phyloP scores from a whole-genome alignment of 2,329 filamentous ascomycete genomes.

The Xylariaceae sp. region DNA sequence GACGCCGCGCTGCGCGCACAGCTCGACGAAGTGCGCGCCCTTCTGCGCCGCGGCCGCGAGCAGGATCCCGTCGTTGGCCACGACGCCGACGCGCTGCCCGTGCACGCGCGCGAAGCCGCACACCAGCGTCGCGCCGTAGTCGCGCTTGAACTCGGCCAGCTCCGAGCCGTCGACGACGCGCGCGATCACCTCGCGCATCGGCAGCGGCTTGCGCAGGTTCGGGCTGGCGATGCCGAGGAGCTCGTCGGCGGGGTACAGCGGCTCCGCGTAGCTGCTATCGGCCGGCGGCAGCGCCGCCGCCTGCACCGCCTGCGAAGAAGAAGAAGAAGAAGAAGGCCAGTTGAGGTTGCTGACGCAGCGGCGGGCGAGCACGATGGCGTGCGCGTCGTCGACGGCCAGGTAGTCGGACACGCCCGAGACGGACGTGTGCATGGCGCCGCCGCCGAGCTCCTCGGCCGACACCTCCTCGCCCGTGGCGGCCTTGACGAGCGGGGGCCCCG shows the following conservation, averaged over 20 bases:
- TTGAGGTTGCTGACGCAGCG: slow-evolving; percentile 84
- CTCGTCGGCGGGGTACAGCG: slow-evolving; percentile 71
- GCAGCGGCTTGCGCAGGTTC: slow-evolving; percentile 78
- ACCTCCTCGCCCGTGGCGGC: slow-evolving; percentile 92
- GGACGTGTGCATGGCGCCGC: slow-evolving; percentile 81
- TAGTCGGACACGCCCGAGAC: slow-evolving; percentile 94
- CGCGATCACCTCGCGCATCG: slow-evolving; percentile 84
- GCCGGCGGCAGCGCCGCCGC: slow-evolving; percentile 30
- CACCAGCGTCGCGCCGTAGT: slow-evolving; percentile 82
- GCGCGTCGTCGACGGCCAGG: slow-evolving; percentile 86
- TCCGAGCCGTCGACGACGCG: slow-evolving; percentile 85
- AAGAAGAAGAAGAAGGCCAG: too few species aligned
- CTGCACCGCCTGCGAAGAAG: too few species aligned
- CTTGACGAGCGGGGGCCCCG: slow-evolving; percentile 89
- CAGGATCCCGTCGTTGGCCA: slow-evolving; percentile 93
- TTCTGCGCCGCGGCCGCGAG: slow-evolving; percentile 86
- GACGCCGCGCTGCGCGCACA: slow-evolving; percentile 83
- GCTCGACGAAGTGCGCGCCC: slow-evolving; percentile 93
- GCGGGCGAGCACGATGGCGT: slow-evolving; percentile 78
- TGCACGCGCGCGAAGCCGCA: slow-evolving; percentile 89
- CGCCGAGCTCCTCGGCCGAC: slow-evolving; percentile 82
- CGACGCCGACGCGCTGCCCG: slow-evolving; percentile 82
- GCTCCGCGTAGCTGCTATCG: slow-evolving; percentile 62
- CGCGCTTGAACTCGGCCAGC: slow-evolving; percentile 90
- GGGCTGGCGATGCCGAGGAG: slow-evolving; percentile 83